These are phyloP conservation scores for Leccinum uliginosum DNA, from an alignment of 768 basidiomycete genomes.

Conservation along the genomic window DNA sequence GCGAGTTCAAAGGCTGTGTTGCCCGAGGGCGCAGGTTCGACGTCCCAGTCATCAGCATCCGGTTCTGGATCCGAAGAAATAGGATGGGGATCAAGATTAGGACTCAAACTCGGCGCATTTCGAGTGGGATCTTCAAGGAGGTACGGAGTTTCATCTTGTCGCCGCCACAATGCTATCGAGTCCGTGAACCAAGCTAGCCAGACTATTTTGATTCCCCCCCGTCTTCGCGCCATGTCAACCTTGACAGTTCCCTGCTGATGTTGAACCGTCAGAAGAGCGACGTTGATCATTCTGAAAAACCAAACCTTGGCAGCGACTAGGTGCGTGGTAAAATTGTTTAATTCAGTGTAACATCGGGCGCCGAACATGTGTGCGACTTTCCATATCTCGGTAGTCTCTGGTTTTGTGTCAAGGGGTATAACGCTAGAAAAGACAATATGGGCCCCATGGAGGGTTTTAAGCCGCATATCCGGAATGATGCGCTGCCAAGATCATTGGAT, in stretches of 20 bases:
- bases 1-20: conserved; percentile 43
- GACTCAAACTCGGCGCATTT: conserved; percentile 37
- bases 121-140: conserved; percentile 58
- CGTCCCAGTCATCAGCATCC: conserved; percentile 67
- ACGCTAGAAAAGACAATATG: conserved; percentile 92
- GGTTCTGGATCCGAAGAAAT: conserved; percentile 66
- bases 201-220: conserved; percentile 78
- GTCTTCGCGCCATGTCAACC: conserved; percentile 75
- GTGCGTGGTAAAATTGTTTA: conserved; percentile 71
- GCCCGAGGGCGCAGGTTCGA: conserved; percentile 33
- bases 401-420: conserved; percentile 81
- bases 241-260: conserved; percentile 84
- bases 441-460: conserved; percentile 69
- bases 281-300: not conserved
- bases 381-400: conserved; percentile 83
- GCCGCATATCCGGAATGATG: conserved; percentile 82
- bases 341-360: conserved; percentile 69
- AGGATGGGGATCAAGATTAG: conserved; percentile 43
- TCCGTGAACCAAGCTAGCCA: conserved; percentile 89
- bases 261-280: conserved; percentile 4
- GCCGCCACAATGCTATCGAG: conserved; percentile 82
- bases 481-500: conserved; percentile 39
- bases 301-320: conserved; percentile 85
- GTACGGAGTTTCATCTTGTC: conserved; percentile 76
- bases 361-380: conserved; percentile 84